These are phyloP conservation scores for Tephrocybe sp. DNA, from an alignment of 768 basidiomycete species.

Conservation along the genomic window DNA sequence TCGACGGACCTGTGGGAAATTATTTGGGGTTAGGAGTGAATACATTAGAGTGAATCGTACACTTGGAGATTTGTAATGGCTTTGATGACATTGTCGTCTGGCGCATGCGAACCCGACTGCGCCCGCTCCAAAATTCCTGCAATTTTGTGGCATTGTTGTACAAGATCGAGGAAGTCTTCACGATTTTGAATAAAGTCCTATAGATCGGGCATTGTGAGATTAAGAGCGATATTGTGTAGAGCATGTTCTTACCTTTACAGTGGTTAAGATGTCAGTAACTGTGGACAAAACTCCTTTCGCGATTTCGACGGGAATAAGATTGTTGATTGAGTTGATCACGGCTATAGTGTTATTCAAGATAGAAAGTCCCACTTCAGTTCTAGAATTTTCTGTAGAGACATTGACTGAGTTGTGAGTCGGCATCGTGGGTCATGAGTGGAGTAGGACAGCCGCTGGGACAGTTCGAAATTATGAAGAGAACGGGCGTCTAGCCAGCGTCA, in stretches of 20 bases:
- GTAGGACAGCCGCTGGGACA: no score
- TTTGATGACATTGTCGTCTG: not conserved
- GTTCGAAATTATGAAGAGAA: no score
- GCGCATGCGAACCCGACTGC: not conserved
- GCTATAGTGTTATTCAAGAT: not conserved
- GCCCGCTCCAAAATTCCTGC: not conserved
- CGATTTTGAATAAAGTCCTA: not conserved
- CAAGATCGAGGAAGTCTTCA: not conserved
- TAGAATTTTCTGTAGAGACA: no score
- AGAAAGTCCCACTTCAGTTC: not conserved
- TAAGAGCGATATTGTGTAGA: no score
- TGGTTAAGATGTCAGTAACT: not conserved
- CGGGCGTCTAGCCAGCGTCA: no score
- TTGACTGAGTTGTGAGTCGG: no score
- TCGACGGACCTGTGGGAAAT: not conserved
- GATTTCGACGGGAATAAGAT: not conserved
- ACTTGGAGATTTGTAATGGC: not conserved
- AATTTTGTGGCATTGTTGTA: not conserved
- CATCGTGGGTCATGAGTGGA: no score
- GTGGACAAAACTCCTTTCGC: slow-evolving; percentile 1
- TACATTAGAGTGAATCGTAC: not conserved
- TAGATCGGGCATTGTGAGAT: not conserved
- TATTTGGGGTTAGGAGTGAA: not conserved
- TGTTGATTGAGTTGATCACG: not conserved
- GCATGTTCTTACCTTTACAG: slow-evolving; percentile 2